These are phyloP conservation scores for Suillus luteus DNA, from an alignment of 768 basidiomycete species.

Conservation along the genomic window DNA sequence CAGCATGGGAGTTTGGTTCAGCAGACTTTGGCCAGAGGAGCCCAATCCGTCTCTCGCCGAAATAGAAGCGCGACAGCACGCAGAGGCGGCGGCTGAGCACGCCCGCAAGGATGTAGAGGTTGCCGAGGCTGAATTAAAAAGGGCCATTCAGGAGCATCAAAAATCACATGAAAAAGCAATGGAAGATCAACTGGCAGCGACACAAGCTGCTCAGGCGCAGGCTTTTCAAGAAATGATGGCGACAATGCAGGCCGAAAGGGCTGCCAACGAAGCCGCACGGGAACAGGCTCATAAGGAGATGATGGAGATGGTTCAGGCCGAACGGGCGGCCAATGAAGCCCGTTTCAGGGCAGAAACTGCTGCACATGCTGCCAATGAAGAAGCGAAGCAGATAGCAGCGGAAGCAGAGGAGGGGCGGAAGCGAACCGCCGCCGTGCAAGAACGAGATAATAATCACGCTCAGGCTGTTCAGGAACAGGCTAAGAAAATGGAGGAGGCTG, in stretches of 20 bases:
- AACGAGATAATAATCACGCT: conserved; percentile 11
- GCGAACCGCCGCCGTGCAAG: conserved; percentile 9
- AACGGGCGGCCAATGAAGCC: conserved; percentile 6
- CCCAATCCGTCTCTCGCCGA: conserved; percentile 6
- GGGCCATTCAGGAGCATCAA: background rate
- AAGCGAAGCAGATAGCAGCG: background rate
- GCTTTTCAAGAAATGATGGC: background rate
- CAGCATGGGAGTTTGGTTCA: background rate
- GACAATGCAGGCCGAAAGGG: background rate
- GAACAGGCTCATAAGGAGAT: background rate
- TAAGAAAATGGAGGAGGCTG: conserved; percentile 11
- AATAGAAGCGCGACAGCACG: conserved; percentile 8
- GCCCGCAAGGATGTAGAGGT: conserved; percentile 3
- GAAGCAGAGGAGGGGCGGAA: conserved; percentile 16
- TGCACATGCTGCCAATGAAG: conserved; percentile 11
- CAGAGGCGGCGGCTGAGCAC: conserved; percentile 9
- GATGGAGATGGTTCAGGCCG: conserved; percentile 10
- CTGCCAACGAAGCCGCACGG: background rate
- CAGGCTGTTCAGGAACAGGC: conserved; percentile 15
- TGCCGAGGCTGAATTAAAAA: background rate
- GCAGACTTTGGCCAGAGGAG: background rate
- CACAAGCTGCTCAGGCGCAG: background rate
- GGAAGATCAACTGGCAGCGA: background rate
- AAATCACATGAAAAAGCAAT: background rate
- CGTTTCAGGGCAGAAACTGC: conserved; percentile 15